Conservation (phyloP, 495 filamentous ascomycete genomes). For the Neurospora terricola region DNA sequence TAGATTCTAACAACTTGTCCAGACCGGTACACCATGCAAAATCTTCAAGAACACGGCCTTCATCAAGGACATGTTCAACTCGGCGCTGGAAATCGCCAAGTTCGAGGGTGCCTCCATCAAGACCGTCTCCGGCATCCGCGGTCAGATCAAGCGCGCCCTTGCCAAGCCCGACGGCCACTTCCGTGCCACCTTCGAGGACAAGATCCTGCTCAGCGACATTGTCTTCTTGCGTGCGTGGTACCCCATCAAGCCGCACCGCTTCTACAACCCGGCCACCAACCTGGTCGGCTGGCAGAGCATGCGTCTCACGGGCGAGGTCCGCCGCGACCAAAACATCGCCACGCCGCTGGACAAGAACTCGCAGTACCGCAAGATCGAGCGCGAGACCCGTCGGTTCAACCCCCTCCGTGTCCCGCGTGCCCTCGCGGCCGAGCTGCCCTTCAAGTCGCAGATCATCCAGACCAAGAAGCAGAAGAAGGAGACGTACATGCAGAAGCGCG, state of each 20-base stretch:
- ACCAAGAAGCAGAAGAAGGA: constrained; percentile 69
- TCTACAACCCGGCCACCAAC: constrained; percentile 96
- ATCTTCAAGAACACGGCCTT: constrained; percentile 99
- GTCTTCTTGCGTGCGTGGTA: constrained; percentile 96
- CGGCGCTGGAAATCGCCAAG: constrained; percentile 86
- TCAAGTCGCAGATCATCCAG: constrained; percentile 79
- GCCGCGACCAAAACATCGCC: constrained; percentile 60
- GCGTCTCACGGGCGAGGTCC: constrained; percentile 91
- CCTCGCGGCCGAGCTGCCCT: constrained; percentile 78
- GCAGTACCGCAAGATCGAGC: constrained; percentile 72
- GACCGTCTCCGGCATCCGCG: constrained; percentile 89
- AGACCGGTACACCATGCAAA: constrained; percentile 62
- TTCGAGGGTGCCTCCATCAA: constrained; percentile 94
- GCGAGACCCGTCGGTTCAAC: constrained; percentile 80
- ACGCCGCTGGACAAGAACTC: constrained; percentile 74
- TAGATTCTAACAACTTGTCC: constrained; percentile 2
- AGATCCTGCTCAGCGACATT: constrained; percentile 91
- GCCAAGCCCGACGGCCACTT: constrained; percentile 89
- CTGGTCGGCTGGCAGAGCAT: constrained; percentile 81
- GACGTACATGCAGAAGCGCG: constrained; percentile 91
- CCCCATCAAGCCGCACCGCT: constrained; percentile 83
- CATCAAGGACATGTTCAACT: constrained; percentile 97
- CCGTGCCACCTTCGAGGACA: constrained; percentile 96
- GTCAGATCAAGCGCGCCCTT: constrained; percentile 91
- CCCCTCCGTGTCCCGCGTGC: constrained; percentile 79